phyloP scores from a whole-genome alignment of 345 rosid genomes.

The Lepidium sativum region DNA sequence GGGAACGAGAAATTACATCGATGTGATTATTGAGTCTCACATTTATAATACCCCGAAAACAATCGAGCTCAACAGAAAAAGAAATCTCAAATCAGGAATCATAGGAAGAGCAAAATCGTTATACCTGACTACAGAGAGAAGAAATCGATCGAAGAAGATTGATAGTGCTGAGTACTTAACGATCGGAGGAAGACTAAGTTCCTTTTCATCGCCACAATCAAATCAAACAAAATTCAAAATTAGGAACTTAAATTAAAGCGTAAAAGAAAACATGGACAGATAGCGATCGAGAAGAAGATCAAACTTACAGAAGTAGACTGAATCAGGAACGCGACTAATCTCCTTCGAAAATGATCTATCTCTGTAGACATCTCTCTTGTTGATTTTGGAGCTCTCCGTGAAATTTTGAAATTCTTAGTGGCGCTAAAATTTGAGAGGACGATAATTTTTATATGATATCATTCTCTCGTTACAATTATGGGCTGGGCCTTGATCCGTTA shows the following conservation, averaged over 20 bases:
- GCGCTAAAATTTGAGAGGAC: constrained; percentile 13
- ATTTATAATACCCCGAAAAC: neutral
- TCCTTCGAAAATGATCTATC: constrained; percentile 11
- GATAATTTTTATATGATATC: neutral
- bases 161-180: constrained; percentile 68
- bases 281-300: neutral
- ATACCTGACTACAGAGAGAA: constrained; percentile 41
- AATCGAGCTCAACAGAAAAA: neutral
- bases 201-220: constrained; percentile 27
- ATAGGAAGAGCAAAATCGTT: neutral
- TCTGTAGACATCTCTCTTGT: constrained; percentile 14
- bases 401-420: constrained; percentile 7
- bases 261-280: neutral
- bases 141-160: constrained; percentile 63
- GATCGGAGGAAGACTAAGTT: constrained; percentile 43
- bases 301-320: neutral
- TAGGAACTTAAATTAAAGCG: neutral
- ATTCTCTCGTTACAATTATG: neutral
- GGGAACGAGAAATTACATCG: neutral
- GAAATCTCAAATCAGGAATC: neutral
- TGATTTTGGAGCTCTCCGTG: constrained; percentile 8
- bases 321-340: constrained; percentile 13
- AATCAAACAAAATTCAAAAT: neutral
- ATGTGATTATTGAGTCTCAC: neutral
- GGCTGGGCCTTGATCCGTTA: neutral